Base-by-base conservation (phyloP, 768 basidiomycete species). In the Podaxis carcinomalis region DNA sequence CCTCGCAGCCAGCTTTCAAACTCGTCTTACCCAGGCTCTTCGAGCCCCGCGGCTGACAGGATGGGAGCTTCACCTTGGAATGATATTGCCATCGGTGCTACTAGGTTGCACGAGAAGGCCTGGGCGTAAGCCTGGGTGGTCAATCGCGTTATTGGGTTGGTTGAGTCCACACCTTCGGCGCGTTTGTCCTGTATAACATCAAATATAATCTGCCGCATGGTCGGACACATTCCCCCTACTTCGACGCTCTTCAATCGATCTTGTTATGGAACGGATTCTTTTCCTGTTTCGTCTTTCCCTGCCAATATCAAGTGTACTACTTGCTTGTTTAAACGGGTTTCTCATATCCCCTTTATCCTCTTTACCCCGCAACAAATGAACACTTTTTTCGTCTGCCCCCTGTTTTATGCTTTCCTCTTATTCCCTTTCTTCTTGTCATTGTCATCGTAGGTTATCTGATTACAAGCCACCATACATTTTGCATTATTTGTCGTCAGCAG, bases 61-160 rank as follows among this genome's bases (percentile, higher is more conserved):
- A 83, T 80, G 69, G 73, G 75, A 57, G 82, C 79, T 69, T 79
- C 81, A 5, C 82, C 86, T 21, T 90, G 88, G 88, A 77, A 80
- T 4, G 85, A 86, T 61, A 72, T 84, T 52, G 70, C 77, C 7
- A 73, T 83, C 28, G 80, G 80, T 40, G 72, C 55, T 21, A 28
- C 74, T 25, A 59, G 85, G 63, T 75, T 86, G 47, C 71, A 82
- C 63, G 87, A 88, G 65, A 84, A 84, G 70, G 78, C 82, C n/a
- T 85, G 83, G 81, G 81, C 78, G 63, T 85, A 69, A 80, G 67
- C 53, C 53, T 53, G 50, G 13, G 25, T 25, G 56, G 19, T 19
- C 9, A 16, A 32, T 46, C 14, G 40, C 44, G 60, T 35, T 42
- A 49, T 61, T 40, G 55, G 42, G 14, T 7, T 16, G 23, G 9